These are phyloP conservation scores for Phytophthora fragariae DNA, from an alignment of 352 stramenopile species.

Conservation along the genomic window DNA sequence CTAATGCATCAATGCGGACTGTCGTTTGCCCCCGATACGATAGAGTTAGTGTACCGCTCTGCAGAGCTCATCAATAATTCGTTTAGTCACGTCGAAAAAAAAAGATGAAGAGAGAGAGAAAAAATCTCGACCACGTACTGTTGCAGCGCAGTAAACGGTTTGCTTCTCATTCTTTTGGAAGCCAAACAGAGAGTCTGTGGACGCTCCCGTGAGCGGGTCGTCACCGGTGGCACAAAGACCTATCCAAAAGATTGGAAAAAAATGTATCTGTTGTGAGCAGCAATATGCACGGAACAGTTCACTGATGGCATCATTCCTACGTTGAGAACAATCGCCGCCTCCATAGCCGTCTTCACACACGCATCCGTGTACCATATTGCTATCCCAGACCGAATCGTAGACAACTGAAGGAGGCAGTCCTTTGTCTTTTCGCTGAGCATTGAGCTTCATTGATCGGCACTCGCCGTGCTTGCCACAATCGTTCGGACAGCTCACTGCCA, in stretches of 20 bases:
- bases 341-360: slow-evolving; percentile 86
- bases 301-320: slow-evolving; percentile 37
- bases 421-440: slow-evolving; percentile 69
- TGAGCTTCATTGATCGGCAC: slow-evolving; percentile 74
- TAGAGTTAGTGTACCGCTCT: slow-evolving; percentile 79
- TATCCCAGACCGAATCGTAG: slow-evolving; percentile 84
- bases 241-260: slow-evolving; percentile 22
- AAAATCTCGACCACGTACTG: slow-evolving; percentile 38
- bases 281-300: neutral
- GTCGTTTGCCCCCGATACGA: slow-evolving; percentile 73
- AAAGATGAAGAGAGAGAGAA: neutral
- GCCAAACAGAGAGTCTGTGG: slow-evolving; percentile 69
- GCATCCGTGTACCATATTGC: slow-evolving; percentile 90
- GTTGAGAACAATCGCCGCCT: slow-evolving; percentile 88
- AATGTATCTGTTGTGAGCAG: slow-evolving; percentile 3
- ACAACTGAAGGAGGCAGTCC: slow-evolving; percentile 52
- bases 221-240: slow-evolving; percentile 65
- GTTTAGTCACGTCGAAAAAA: neutral
- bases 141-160: slow-evolving; percentile 70
- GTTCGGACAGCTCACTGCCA: slow-evolving; percentile 68
- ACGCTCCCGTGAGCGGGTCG: slow-evolving; percentile 74
- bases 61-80: neutral
- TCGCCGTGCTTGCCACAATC: slow-evolving; percentile 74
- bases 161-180: slow-evolving; percentile 88
- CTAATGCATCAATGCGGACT: slow-evolving; percentile 64